Evolutionary conservation across 345 rosid species (phyloP).

Genomic region (Arabidopsis suecica): DNA sequence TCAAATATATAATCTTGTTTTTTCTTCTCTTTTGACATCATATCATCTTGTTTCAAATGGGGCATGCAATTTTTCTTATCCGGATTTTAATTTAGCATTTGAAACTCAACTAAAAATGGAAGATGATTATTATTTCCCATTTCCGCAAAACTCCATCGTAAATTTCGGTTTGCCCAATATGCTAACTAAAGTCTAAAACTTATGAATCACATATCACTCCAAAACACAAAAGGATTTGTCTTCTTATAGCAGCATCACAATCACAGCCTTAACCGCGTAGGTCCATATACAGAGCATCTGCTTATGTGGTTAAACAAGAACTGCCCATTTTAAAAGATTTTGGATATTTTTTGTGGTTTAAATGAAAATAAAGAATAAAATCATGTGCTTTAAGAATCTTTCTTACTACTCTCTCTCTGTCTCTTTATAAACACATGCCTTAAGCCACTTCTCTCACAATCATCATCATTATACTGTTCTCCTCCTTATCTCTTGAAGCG

Average conservation of each 20-base stretch:
- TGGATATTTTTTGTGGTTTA: constrained; percentile 15
- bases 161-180: neutral
- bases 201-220: constrained; percentile 14
- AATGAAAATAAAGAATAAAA: constrained; percentile 36
- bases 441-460: constrained; percentile 21
- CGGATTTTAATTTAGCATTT: neutral
- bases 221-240: constrained; percentile 26
- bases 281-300: constrained; percentile 47
- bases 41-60: neutral
- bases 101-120: constrained; percentile 11
- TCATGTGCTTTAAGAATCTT: constrained; percentile 48
- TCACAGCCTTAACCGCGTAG: constrained; percentile 35
- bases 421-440: constrained; percentile 32
- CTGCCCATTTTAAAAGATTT: constrained; percentile 29
- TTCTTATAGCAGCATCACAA: constrained; percentile 33
- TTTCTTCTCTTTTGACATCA: neutral
- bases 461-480: constrained; percentile 25
- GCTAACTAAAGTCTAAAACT: constrained; percentile 1
- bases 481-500: constrained; percentile 20
- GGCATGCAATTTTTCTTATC: neutral
- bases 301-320: constrained; percentile 43
- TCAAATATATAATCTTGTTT: neutral
- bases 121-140: constrained; percentile 4
- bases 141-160: constrained; percentile 7
- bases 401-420: constrained; percentile 32